Evolutionary conservation across 73 alveolate genomes (phyloP).

Genomic region (Diophrys appendiculata): DNA sequence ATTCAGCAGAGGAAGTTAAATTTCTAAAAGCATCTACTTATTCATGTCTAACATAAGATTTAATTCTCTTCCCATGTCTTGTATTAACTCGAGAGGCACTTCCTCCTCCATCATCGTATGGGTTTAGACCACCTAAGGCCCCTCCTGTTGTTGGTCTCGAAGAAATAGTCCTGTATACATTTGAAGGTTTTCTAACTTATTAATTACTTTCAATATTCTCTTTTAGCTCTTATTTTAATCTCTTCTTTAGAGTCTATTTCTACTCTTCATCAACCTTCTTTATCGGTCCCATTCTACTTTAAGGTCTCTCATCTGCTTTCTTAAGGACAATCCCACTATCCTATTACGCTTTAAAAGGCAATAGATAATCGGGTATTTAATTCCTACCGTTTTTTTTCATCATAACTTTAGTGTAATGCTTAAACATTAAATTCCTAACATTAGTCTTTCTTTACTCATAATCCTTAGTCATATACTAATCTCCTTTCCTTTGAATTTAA

Average conservation of each 20-base stretch:
- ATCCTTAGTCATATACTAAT: too few species aligned
- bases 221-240: neutral
- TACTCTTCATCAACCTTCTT: neutral
- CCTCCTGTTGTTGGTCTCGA: too few species aligned
- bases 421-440: neutral
- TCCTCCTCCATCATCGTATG: too few species aligned
- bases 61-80: too few species aligned
- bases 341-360: neutral
- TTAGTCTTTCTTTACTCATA: neutral
- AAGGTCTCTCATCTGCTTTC: neutral
- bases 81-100: too few species aligned
- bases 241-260: neutral
- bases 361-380: neutral
- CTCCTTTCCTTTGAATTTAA: neutral
- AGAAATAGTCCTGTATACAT: neutral
- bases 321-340: neutral
- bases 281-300: neutral
- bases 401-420: neutral
- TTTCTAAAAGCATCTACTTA: neutral
- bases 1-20: neutral
- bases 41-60: too few species aligned
- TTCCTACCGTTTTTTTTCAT: neutral
- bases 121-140: too few species aligned
- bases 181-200: neutral
- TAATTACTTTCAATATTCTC: neutral